Base-by-base conservation (phyloP, 371 early-diverging fungal genomes). In the Mucor circinelloides region DNA sequence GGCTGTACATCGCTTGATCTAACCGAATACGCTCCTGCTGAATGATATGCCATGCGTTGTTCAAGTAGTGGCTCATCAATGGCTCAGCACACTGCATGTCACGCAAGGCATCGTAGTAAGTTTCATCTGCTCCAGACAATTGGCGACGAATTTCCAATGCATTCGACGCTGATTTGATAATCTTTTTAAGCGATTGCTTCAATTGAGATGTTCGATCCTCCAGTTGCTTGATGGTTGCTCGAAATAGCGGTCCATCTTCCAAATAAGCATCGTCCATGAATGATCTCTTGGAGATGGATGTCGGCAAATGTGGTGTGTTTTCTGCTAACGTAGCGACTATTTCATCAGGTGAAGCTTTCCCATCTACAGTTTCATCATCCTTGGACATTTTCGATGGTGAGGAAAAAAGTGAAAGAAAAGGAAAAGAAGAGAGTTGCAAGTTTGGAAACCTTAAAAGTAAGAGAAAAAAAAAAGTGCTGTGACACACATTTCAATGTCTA, bases 231-330 rank as follows among this genome's bases (percentile, higher is more conserved):
- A 89, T 74, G 1, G 87, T 85, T 0, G 83, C 84, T 28, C 90
- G 76, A 60, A 89, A 87, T 2, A 87, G 50, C 10, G 89, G 89
- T 6, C 88, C 89, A 63, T 89, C 89, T 32, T 86, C 87, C 1
- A 82, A 72, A 27, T 83, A 83, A 1, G 50, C 58, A 19, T 76
- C 70, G n/a, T 58, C 57, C 27, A 63, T 36, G 27, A 54, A 56
- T 17, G 56, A 34, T 3, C 15, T 7, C 32, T 57, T 64, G 17
- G 55, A 34, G 34, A 57, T 57, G 19, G 57, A 57, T 10, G 54
- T 54, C 5, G 54, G 54, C 17, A 54, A 28, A 9, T 54, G 54
- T 15, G 54, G 28, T 6, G 54, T 54, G 25, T 54, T 54, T 2
- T 54, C 54, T 1, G 54, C 54, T 12, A 54, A 54, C 6, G 28